A percentile compares a stretch with the other conserved stretches of the same genome.
Evolutionary conservation across 2,329 filamentous ascomycete species (phyloP).

Genomic region (Trichoderma polysporum): DNA sequence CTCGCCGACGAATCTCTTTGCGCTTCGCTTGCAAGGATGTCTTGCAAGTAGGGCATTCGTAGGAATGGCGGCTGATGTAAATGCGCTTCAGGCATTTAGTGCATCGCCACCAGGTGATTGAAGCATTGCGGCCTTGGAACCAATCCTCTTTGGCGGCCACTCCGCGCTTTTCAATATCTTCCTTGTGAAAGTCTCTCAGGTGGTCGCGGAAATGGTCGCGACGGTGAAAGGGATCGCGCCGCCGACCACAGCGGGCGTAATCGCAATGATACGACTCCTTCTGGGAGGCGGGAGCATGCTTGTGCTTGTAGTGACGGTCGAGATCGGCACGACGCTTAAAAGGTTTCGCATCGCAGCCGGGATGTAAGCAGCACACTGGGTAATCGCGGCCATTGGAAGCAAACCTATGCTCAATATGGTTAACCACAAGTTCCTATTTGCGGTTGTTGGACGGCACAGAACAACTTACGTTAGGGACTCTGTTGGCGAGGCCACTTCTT

Average conservation of each 20-base stretch:
- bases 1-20: constrained; percentile 35
- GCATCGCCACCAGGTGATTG: constrained; percentile 54
- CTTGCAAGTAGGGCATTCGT: constrained; percentile 49
- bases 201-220: constrained; percentile 60
- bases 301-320: constrained; percentile 51
- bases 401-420: constrained; percentile 18
- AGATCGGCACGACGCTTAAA: constrained; percentile 57
- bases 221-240: constrained; percentile 48
- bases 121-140: constrained; percentile 41
- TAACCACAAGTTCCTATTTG: not conserved
- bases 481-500: constrained; percentile 22
- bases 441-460: not conserved
- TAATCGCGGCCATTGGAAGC: constrained; percentile 31
- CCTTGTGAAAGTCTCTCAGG: constrained; percentile 54
- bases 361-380: constrained; percentile 40
- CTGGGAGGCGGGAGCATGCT: constrained; percentile 43
- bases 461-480: constrained; percentile 16
- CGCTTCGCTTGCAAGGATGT: constrained; percentile 46
- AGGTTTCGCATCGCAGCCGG: constrained; percentile 44
- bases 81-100: constrained; percentile 51
- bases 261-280: constrained; percentile 52
- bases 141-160: constrained; percentile 38
- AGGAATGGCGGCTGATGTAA: constrained; percentile 40
- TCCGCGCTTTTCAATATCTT: constrained; percentile 53
- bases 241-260: constrained; percentile 49